phyloP scores from a whole-genome alignment of 164 flowering plant genomes.

The Liquidambar formosana region DNA sequence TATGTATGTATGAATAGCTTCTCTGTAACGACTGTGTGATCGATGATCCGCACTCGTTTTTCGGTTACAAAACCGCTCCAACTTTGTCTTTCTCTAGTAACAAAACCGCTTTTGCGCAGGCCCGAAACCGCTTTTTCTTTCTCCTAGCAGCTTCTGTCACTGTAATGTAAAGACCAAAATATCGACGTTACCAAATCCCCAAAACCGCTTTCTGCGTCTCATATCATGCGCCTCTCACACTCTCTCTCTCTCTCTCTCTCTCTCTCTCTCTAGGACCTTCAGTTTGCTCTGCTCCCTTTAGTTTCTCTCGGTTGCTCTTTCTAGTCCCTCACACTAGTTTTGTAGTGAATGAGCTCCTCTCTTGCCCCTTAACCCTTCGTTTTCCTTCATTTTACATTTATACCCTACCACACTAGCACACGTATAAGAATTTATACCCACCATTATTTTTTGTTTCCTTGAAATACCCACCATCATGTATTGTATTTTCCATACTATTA shows the following conservation, averaged over 20 bases:
- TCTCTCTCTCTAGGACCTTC: not conserved
- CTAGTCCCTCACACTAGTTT: not conserved
- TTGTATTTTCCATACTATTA: too few species aligned
- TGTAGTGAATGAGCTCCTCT: too few species aligned
- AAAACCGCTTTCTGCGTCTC: conserved; percentile 13
- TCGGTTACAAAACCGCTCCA: conserved; percentile 37
- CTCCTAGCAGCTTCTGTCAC: not conserved
- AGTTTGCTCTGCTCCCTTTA: not conserved
- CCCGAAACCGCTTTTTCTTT: not conserved
- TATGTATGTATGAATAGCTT: not conserved
- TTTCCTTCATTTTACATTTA: not conserved
- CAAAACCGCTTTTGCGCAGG: not conserved
- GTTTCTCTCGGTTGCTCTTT: not conserved
- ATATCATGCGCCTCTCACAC: not conserved
- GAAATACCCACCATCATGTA: too few species aligned
- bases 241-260: conserved; percentile 11
- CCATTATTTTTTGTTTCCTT: too few species aligned
- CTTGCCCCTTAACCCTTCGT: not conserved
- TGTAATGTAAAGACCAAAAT: conserved; percentile 13
- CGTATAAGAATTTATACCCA: too few species aligned
- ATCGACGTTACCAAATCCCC: conserved; percentile 27
- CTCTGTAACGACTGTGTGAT: conserved; percentile 19
- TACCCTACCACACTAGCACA: not conserved
- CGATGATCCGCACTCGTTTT: conserved; percentile 1
- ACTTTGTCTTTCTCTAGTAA: conserved; percentile 11